Evolutionary conservation across 2,329 filamentous ascomycete species (phyloP).

Genomic region (Alternaria sp.): DNA sequence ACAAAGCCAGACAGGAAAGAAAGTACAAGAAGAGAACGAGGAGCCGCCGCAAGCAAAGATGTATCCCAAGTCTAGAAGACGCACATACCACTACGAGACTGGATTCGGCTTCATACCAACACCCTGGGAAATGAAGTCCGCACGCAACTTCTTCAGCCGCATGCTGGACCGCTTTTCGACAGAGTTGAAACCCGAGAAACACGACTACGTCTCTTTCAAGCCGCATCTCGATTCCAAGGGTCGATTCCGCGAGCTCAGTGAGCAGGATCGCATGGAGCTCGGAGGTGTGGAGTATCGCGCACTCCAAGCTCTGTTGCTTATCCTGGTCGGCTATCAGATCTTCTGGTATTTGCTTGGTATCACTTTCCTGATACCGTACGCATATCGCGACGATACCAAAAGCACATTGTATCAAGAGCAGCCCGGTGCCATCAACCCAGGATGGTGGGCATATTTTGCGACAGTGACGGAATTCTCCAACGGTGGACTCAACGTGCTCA

Average conservation of each 20-base stretch:
- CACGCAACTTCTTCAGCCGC: conserved; percentile 29
- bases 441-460: conserved; percentile 48
- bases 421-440: conserved; percentile 40
- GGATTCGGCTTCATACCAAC: conserved; percentile 40
- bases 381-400: conserved; percentile 47
- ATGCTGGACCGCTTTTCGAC: conserved; percentile 25
- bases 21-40: not conserved
- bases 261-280: conserved; percentile 53
- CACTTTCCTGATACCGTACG: conserved; percentile 58
- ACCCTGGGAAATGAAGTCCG: conserved; percentile 38
- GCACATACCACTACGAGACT: conserved; percentile 34
- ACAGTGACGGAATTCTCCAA: conserved; percentile 61
- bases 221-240: conserved; percentile 38
- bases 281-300: conserved; percentile 62
- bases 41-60: conserved; percentile 6
- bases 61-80: conserved; percentile 20
- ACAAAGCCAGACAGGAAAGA: not conserved
- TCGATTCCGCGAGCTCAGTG: conserved; percentile 46
- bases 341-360: conserved; percentile 52
- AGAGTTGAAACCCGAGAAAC: conserved; percentile 30
- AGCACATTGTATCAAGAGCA: conserved; percentile 50
- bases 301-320: conserved; percentile 57
- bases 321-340: conserved; percentile 50
- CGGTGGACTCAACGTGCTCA: conserved; percentile 62
- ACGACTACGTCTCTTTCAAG: conserved; percentile 42